These are phyloP conservation scores for Periconia sp. DNA, from an alignment of 2,329 filamentous ascomycete species.

Conservation along the genomic window DNA sequence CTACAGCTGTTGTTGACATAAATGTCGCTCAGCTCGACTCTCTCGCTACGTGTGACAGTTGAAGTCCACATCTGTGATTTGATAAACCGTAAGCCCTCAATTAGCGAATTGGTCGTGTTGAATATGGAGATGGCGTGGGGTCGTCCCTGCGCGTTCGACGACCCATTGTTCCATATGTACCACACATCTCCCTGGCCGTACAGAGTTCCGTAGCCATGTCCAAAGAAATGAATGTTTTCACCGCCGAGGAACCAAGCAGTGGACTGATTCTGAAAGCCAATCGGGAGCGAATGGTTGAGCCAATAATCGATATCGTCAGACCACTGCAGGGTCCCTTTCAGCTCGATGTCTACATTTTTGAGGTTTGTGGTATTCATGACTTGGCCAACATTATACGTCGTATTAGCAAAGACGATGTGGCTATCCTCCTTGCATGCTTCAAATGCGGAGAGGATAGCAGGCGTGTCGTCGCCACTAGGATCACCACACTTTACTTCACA, in stretches of 20 bases:
- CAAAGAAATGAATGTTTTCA: slow-evolving; percentile 55
- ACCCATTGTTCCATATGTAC: slow-evolving; percentile 55
- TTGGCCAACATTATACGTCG: slow-evolving; percentile 15
- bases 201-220: slow-evolving; percentile 58
- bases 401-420: slow-evolving; percentile 15
- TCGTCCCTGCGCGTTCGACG: slow-evolving; percentile 36
- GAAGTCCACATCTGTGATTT: slow-evolving; percentile 66
- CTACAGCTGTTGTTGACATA: slow-evolving; percentile 54
- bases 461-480: slow-evolving; percentile 10
- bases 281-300: slow-evolving; percentile 20
- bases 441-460: slow-evolving; percentile 16
- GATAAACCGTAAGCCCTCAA: slow-evolving; percentile 58
- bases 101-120: slow-evolving; percentile 53
- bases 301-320: slow-evolving; percentile 19
- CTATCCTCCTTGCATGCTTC: slow-evolving; percentile 12
- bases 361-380: slow-evolving; percentile 19
- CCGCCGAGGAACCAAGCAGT: slow-evolving; percentile 50
- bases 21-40: slow-evolving; percentile 57
- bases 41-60: slow-evolving; percentile 56
- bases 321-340: slow-evolving; percentile 18
- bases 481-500: slow-evolving; percentile 8
- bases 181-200: slow-evolving; percentile 65
- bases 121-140: slow-evolving; percentile 60
- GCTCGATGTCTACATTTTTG: slow-evolving; percentile 17
- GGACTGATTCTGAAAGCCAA: slow-evolving; percentile 23